Evolutionary conservation across 805 yeast species (phyloP).

Genomic region (Helenozyma baotianmanensis): DNA sequence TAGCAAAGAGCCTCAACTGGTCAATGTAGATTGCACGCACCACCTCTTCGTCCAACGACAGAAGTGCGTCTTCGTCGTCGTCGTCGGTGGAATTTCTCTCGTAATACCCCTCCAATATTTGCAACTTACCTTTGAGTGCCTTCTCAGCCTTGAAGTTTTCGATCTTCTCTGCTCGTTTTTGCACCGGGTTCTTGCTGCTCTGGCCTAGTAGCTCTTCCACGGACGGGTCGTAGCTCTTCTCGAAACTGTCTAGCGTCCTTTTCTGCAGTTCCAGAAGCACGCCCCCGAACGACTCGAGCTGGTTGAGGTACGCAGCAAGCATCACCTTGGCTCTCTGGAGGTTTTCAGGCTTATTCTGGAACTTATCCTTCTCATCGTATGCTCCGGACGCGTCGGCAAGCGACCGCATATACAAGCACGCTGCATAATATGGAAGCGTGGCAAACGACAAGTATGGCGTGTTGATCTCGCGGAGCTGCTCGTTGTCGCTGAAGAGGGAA

Average conservation of each 20-base stretch:
- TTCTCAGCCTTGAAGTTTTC: conserved; percentile 60
- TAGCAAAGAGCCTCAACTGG: conserved; percentile 48
- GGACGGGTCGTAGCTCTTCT: conserved; percentile 37
- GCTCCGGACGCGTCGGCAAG: conserved; percentile 3
- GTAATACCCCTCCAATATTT: conserved; percentile 29
- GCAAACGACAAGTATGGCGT: conserved; percentile 61
- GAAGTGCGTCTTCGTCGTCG: conserved; percentile 17
- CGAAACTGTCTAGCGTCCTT: conserved; percentile 37
- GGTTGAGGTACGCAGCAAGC: conserved; percentile 30
- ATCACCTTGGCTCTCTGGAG: conserved; percentile 34
- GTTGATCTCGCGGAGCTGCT: conserved; percentile 61
- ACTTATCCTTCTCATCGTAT: conserved; percentile 9
- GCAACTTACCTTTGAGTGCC: conserved; percentile 43
- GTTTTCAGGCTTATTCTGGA: conserved; percentile 23
- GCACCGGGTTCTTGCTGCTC: conserved; percentile 34
- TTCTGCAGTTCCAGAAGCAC: conserved; percentile 36
- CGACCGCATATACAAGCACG: conserved; percentile 16
- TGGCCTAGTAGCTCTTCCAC: conserved; percentile 28
- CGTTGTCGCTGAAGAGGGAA: conserved; percentile 68
- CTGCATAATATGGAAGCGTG: conserved; percentile 57
- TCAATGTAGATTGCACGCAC: conserved; percentile 53
- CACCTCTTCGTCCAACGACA: conserved; percentile 57
- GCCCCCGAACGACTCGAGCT: conserved; percentile 13
- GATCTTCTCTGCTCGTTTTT: conserved; percentile 67
- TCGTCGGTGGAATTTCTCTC: conserved; percentile 6